Conservation (phyloP, 164 flowering plant genomes). For the Litsea cubeba region DNA sequence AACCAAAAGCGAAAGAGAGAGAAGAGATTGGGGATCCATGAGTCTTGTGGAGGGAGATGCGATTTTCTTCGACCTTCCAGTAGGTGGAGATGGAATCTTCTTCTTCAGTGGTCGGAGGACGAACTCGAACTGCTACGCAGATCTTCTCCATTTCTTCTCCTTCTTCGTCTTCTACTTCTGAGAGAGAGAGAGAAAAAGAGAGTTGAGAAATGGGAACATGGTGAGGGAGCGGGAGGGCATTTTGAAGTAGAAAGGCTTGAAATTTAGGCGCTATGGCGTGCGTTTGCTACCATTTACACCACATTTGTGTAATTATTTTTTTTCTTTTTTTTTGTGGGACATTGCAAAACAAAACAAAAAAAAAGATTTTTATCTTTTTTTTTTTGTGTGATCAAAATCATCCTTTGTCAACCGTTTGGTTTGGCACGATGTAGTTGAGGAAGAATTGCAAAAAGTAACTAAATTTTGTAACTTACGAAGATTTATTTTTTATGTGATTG, state of each 20-base stretch:
- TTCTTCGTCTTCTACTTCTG: background rate
- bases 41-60: conserved; percentile 50
- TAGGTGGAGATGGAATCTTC: conserved; percentile 13
- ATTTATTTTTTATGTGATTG: too few species aligned
- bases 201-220: too few species aligned
- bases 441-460: too few species aligned
- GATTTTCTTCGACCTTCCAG: conserved; percentile 82
- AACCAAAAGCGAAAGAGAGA: conserved; percentile 75
- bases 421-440: too few species aligned
- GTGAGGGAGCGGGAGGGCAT: background rate
- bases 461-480: too few species aligned
- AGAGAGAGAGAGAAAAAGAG: background rate
- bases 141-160: conserved; percentile 14
- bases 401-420: too few species aligned
- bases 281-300: background rate
- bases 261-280: background rate
- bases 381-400: too few species aligned
- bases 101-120: conserved; percentile 11
- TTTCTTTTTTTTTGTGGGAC: too few species aligned
- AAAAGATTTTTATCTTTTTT: too few species aligned
- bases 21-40: conserved; percentile 42
- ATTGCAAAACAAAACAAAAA: too few species aligned
- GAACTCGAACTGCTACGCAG: conserved; percentile 21
- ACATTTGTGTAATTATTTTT: too few species aligned
- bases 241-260: background rate